phyloP scores from a whole-genome alignment of 306 rosid genomes.

The Glycine tomentella region DNA sequence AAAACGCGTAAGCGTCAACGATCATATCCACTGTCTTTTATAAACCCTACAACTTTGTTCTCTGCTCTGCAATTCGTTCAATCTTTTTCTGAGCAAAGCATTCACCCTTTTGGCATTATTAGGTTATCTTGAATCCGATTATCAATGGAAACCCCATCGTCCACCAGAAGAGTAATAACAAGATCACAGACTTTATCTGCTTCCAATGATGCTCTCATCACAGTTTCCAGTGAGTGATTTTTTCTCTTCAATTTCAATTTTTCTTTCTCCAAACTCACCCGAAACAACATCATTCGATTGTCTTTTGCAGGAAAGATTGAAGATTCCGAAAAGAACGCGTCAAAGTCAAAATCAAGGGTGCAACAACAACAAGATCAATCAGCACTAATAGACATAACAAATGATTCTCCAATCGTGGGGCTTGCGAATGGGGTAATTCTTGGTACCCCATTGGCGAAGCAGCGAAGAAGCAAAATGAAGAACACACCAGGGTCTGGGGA shows the following conservation, averaged over 20 bases:
- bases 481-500: conserved; percentile 89
- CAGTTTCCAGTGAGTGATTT: conserved; percentile 63
- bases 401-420: conserved; percentile 91
- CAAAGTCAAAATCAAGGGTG: conserved; percentile 58
- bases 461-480: conserved; percentile 57
- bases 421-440: conserved; percentile 60
- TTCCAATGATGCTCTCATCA: conserved; percentile 26
- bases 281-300: background rate
- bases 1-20: conserved; percentile 68
- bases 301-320: conserved; percentile 61
- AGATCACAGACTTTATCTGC: conserved; percentile 53
- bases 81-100: background rate
- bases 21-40: conserved; percentile 62
- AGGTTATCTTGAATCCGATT: background rate
- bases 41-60: conserved; percentile 41
- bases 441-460: conserved; percentile 65
- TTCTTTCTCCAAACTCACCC: background rate
- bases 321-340: conserved; percentile 58
- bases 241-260: background rate
- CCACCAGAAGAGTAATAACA: conserved; percentile 69
- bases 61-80: background rate
- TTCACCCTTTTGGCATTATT: background rate
- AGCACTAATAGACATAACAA: conserved; percentile 76
- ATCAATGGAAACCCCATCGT: conserved; percentile 83
- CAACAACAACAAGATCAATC: conserved; percentile 66